Base-by-base conservation (phyloP, 495 filamentous ascomycete species). In the Aspergillus biplanus region DNA sequence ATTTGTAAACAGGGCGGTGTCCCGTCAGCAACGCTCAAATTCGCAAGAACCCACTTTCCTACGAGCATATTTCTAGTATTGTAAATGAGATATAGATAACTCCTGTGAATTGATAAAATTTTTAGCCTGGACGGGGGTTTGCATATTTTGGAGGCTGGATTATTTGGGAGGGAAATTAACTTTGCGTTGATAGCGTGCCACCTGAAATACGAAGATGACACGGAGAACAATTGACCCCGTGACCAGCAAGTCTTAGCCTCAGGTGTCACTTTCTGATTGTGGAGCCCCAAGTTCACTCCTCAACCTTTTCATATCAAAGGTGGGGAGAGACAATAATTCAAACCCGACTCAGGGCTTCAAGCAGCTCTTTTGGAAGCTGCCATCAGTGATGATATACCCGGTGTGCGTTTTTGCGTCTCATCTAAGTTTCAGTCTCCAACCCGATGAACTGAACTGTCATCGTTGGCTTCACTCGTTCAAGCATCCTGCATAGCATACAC, bases 311-410 rank as follows among this genome's bases (percentile, higher is more conserved):
- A 47, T 31, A 48, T 54, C 49, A 12, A 52, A 27, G 18, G 12
- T 32, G 42, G 21, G 42, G 33, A 52, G 15, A 33, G 33, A 58
- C 35, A 16, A 52, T 7, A 11, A 18, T 7, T 42, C 21, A 2
- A 33, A 33, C 33, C 27, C n/a, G 35, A 31, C 31, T 5, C 16
- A 50, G 16, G 58, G 34, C 39, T 27, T 58, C 42, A 33, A n/a
- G 52, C 59, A 68, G 59, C 59, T 62, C 42, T 35, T 16, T 32
- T 39, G 50, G 59, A 9, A 59, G 59, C 62, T 68, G 55, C 61
- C 35, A 34, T 49, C 34, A 64, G 67, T 65, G 52, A 70, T 70
- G 68, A 60, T 55, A 34, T 33, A 55, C 54, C 33, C 31, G 52
- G 33, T 56, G 44, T 34, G 33, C 31, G 11, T 61, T 37, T 54